phyloP scores from a whole-genome alignment of 306 rosid species.

The Lagenaria siceraria region DNA sequence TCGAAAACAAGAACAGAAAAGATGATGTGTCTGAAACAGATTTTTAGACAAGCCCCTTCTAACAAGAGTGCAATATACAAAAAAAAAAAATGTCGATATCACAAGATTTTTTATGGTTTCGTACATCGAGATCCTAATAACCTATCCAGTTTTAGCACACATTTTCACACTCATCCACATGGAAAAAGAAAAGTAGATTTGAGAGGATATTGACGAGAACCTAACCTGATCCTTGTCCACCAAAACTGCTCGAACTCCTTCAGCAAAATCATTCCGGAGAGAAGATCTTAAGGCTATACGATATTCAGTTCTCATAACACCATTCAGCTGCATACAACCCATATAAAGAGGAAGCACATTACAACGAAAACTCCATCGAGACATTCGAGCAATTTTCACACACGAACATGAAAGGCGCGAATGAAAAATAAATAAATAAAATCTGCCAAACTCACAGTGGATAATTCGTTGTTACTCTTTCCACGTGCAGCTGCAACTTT shows the following conservation, averaged over 20 bases:
- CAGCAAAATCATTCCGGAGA: slow-evolving; percentile 66
- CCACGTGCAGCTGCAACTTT: slow-evolving; percentile 63
- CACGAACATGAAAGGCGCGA: background rate
- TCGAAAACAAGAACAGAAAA: too few relatives aligned
- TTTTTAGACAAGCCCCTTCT: too few relatives aligned
- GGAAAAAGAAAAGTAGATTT: background rate
- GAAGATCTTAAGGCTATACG: slow-evolving; percentile 83
- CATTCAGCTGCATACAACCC: slow-evolving; percentile 42
- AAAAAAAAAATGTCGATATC: background rate
- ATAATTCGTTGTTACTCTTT: slow-evolving; percentile 35
- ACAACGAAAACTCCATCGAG: background rate
- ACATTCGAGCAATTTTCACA: background rate
- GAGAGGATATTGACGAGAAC: slow-evolving; percentile 4
- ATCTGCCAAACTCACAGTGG: slow-evolving; percentile 42
- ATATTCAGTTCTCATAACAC: slow-evolving; percentile 85
- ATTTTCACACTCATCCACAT: background rate
- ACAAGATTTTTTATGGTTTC: background rate
- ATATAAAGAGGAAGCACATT: background rate
- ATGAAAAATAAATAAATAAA: background rate
- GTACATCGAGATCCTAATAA: background rate
- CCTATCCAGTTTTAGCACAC: background rate
- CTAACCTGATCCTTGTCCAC: slow-evolving; percentile 96
- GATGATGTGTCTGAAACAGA: too few relatives aligned
- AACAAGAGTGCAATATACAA: background rate
- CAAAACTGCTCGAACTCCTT: slow-evolving; percentile 94